Conservation (phyloP, 192 early-diverging fungal genomes). For the Obelidium mucronatum region DNA sequence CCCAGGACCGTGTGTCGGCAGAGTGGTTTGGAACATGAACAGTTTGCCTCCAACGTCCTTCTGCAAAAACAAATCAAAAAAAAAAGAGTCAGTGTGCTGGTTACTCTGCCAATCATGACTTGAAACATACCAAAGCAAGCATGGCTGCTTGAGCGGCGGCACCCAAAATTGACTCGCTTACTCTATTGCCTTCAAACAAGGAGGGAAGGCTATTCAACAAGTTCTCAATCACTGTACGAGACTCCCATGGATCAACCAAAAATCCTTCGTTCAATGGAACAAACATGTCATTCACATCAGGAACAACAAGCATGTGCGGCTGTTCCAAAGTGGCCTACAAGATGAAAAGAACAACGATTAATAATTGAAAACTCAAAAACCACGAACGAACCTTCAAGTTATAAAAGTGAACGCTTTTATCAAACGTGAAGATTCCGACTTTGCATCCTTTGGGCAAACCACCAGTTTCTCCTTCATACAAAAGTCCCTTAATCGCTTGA, state of each 20-base stretch:
- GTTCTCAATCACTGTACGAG: constrained; percentile 78
- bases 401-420: constrained; percentile 93
- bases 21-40: constrained; percentile 84
- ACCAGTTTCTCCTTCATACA: constrained; percentile 63
- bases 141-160: constrained; percentile 80
- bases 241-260: constrained; percentile 84
- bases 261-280: constrained; percentile 92
- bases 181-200: constrained; percentile 83
- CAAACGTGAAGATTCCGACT: constrained; percentile 91
- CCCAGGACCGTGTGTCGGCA: constrained; percentile 91
- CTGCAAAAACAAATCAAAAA: constrained; percentile 40
- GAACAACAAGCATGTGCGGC: constrained; percentile 93
- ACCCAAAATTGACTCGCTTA: constrained; percentile 78
- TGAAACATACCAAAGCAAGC: constrained; percentile 69
- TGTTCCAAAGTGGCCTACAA: constrained; percentile 78
- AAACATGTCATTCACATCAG: constrained; percentile 92
- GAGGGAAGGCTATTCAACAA: constrained; percentile 83
- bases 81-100: background rate
- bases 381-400: constrained; percentile 70
- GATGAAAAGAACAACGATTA: constrained; percentile 10
- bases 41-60: constrained; percentile 85
- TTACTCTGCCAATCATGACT: background rate
- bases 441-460: constrained; percentile 50
- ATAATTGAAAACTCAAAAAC: background rate
- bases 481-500: constrained; percentile 67